Conservation (phyloP, 139 green algal genomes). For the Spirogloea muscicola region DNA sequence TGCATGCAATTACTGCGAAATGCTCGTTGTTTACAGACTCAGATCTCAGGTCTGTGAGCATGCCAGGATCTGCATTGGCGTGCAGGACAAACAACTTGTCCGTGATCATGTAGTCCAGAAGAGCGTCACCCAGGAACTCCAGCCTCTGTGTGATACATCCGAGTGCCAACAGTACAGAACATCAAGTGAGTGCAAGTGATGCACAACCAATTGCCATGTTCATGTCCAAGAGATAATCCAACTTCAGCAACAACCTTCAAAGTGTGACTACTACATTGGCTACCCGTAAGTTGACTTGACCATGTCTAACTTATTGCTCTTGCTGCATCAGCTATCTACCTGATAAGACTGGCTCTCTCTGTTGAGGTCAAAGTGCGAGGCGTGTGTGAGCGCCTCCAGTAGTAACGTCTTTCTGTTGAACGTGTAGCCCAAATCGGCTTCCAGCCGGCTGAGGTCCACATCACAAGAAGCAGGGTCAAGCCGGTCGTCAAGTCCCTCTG, state of each 20-base stretch:
- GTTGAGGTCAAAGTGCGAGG: neutral
- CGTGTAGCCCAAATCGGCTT: conserved; percentile 1
- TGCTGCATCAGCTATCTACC: neutral
- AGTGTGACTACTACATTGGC: too few relatives aligned
- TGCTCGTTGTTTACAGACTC: conserved; percentile 23
- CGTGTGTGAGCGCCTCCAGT: conserved; percentile 24
- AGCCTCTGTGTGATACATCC: conserved; percentile 28
- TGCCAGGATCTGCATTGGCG: neutral
- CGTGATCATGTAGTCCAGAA: conserved; percentile 20
- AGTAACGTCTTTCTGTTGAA: conserved; percentile 10
- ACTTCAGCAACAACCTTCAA: too few relatives aligned
- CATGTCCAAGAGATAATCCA: too few relatives aligned
- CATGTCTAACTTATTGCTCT: too few relatives aligned
- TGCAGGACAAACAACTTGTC: conserved; percentile 6
- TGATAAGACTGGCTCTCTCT: neutral
- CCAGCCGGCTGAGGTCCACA: too few relatives aligned
- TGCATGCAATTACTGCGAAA: neutral
- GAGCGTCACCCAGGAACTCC: conserved; percentile 37
- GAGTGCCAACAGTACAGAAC: too few relatives aligned
- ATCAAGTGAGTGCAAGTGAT: too few relatives aligned
- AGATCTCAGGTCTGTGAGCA: conserved; percentile 5
- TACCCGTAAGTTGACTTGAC: too few relatives aligned
- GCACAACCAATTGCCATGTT: too few relatives aligned
- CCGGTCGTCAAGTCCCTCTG: too few relatives aligned
- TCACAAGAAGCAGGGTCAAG: too few relatives aligned